These are phyloP conservation scores for Ophiosphaerella narmari DNA, from an alignment of 2,329 filamentous ascomycete genomes.

Conservation along the genomic window DNA sequence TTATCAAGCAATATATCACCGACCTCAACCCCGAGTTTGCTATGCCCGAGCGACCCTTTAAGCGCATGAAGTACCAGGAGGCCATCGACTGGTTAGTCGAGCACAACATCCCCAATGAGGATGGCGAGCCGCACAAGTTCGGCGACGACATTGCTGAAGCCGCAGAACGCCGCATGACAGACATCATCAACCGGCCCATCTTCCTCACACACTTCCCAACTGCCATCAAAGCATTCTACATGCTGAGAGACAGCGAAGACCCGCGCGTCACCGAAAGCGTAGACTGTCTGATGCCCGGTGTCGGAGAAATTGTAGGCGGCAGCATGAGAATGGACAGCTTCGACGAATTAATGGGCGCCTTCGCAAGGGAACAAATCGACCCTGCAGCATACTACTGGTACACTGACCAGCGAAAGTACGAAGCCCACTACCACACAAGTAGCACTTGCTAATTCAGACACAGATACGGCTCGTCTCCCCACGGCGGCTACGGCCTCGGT, in stretches of 20 bases:
- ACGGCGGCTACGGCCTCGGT: constrained; percentile 91
- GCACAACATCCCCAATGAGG: constrained; percentile 90
- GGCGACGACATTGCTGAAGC: constrained; percentile 98
- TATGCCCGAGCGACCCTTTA: constrained; percentile 81
- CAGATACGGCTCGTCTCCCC: constrained; percentile 87
- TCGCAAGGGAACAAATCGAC: constrained; percentile 83
- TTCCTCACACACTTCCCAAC: constrained; percentile 96
- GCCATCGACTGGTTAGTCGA: constrained; percentile 93
- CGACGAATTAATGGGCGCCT: constrained; percentile 82
- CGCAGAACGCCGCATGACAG: constrained; percentile 95
- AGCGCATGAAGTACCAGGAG: constrained; percentile 92
- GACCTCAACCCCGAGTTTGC: constrained; percentile 90
- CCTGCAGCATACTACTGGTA: constrained; percentile 96
- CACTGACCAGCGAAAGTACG: constrained; percentile 92
- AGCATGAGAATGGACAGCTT: constrained; percentile 95
- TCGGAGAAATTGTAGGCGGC: constrained; percentile 95
- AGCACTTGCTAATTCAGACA: constrained; percentile 21
- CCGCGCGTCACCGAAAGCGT: constrained; percentile 88
- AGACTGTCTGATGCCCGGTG: constrained; percentile 85
- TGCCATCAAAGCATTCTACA: constrained; percentile 99
- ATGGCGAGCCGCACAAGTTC: constrained; percentile 85
- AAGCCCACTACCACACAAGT: constrained; percentile 28
- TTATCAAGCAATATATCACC: constrained; percentile 74
- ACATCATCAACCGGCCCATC: constrained; percentile 92
- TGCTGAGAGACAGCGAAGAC: constrained; percentile 85